Evolutionary conservation across 1,139 yeast genomes (phyloP).

Genomic region (Suhomyces maxii): DNA sequence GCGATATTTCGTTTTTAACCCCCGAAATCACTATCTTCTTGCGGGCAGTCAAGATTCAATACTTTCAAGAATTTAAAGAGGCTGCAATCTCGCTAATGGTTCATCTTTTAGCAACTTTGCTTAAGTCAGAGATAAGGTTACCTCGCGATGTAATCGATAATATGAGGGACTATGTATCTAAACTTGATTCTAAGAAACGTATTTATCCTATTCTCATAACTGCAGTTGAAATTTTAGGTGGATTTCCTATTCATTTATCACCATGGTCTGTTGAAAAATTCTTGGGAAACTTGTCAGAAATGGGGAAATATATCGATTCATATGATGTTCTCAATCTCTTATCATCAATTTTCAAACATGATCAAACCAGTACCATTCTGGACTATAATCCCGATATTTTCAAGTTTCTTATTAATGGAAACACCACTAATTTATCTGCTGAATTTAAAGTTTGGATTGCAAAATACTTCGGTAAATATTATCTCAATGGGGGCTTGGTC

Average conservation of each 20-base stretch:
- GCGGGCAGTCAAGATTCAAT: constrained; percentile 11
- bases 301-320: neutral
- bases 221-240: constrained; percentile 13
- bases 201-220: constrained; percentile 15
- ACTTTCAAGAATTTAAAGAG: constrained; percentile 10
- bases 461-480: constrained; percentile 42
- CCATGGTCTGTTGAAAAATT: constrained; percentile 20
- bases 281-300: constrained; percentile 11
- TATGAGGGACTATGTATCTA: constrained; percentile 11
- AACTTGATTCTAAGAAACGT: constrained; percentile 5
- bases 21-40: constrained; percentile 25
- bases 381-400: constrained; percentile 19
- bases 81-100: constrained; percentile 13
- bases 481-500: constrained; percentile 21
- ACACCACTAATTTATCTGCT: constrained; percentile 11
- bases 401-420: constrained; percentile 18
- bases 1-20: constrained; percentile 16
- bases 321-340: constrained; percentile 15
- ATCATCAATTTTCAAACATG: constrained; percentile 20
- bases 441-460: constrained; percentile 43
- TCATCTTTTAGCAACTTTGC: constrained; percentile 14
- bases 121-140: constrained; percentile 2
- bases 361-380: constrained; percentile 2
- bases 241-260: constrained; percentile 4
- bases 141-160: constrained; percentile 1